phyloP scores from a whole-genome alignment of 2,329 filamentous ascomycete genomes.

The Diaporthe helianthi region DNA sequence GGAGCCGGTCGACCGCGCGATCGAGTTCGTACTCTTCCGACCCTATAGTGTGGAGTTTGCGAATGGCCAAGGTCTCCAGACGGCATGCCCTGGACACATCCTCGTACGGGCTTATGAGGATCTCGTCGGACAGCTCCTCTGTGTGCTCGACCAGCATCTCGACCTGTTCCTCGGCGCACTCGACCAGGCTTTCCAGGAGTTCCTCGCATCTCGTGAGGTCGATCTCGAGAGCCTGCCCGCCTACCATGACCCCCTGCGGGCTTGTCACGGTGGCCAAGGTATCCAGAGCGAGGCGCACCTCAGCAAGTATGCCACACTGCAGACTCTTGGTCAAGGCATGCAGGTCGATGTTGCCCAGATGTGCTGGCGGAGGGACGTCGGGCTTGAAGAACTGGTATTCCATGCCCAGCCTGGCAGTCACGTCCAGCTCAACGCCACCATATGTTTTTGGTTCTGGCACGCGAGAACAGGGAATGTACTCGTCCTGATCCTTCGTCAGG shows the following conservation, averaged over 20 bases:
- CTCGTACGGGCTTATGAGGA: slow-evolving; percentile 85
- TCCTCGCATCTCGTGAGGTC: slow-evolving; percentile 82
- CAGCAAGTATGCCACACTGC: slow-evolving; percentile 86
- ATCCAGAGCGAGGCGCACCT: slow-evolving; percentile 90
- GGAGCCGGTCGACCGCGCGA: slow-evolving; percentile 82
- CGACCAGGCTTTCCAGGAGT: slow-evolving; percentile 83
- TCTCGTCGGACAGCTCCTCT: slow-evolving; percentile 84
- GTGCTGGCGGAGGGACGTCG: slow-evolving; percentile 74
- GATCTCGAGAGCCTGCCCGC: slow-evolving; percentile 61
- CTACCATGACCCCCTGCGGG: slow-evolving; percentile 55
- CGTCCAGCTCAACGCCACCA: slow-evolving; percentile 75
- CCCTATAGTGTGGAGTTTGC: slow-evolving; percentile 77
- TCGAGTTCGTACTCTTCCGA: slow-evolving; percentile 82
- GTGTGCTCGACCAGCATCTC: slow-evolving; percentile 86
- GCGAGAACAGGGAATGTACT: slow-evolving; percentile 63
- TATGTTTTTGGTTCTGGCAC: slow-evolving; percentile 23
- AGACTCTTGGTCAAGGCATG: slow-evolving; percentile 88
- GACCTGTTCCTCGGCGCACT: slow-evolving; percentile 89
- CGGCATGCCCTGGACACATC: slow-evolving; percentile 83
- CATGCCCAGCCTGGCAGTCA: slow-evolving; percentile 68
- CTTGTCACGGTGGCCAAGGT: slow-evolving; percentile 76
- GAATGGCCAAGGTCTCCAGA: slow-evolving; percentile 73
- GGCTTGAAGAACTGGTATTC: slow-evolving; percentile 75
- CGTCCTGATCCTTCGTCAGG: slow-evolving; percentile 54
- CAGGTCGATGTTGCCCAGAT: slow-evolving; percentile 89